Percentiles rank a stretch among this genome's conserved stretches.
Evolutionary conservation across 805 yeast genomes (phyloP).

Genomic region (Ogataea paraovalis): DNA sequence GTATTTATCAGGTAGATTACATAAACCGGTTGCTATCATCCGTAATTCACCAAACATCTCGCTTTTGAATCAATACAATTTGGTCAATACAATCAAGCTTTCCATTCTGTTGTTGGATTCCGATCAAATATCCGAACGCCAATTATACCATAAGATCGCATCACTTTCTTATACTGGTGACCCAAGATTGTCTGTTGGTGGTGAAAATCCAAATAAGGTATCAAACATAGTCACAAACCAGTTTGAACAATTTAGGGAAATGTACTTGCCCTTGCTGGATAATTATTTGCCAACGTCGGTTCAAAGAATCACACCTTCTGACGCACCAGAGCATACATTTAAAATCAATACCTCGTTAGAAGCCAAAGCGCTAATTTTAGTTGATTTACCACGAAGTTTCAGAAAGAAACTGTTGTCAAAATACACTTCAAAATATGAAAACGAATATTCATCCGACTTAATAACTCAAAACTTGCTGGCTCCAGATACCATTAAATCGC

Average conservation of each 20-base stretch:
- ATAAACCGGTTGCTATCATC: slow-evolving; percentile 83
- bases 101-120: slow-evolving; percentile 53
- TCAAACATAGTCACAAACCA: slow-evolving; percentile 81
- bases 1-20: slow-evolving; percentile 88
- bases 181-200: slow-evolving; percentile 77
- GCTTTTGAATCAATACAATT: slow-evolving; percentile 69
- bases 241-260: slow-evolving; percentile 56
- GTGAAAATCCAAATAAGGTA: slow-evolving; percentile 90
- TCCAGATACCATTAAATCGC: not conserved
- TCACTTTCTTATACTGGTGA: slow-evolving; percentile 86
- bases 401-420: slow-evolving; percentile 35
- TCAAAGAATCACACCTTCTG: slow-evolving; percentile 20
- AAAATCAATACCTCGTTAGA: slow-evolving; percentile 32
- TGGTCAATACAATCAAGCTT: slow-evolving; percentile 71
- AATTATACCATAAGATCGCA: slow-evolving; percentile 73
- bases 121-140: slow-evolving; percentile 30
- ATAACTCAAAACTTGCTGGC: slow-evolving; percentile 26
- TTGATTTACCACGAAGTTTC: slow-evolving; percentile 52
- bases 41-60: slow-evolving; percentile 60
- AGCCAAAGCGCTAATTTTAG: slow-evolving; percentile 35
- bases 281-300: slow-evolving; percentile 35
- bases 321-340: slow-evolving; percentile 15
- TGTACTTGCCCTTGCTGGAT: slow-evolving; percentile 66
- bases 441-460: slow-evolving; percentile 28
- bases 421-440: slow-evolving; percentile 18